Percentiles rank a stretch among this genome's conserved stretches.
phyloP scores from a whole-genome alignment of 768 basidiomycete species.

The Sporobolomyces roseus region DNA sequence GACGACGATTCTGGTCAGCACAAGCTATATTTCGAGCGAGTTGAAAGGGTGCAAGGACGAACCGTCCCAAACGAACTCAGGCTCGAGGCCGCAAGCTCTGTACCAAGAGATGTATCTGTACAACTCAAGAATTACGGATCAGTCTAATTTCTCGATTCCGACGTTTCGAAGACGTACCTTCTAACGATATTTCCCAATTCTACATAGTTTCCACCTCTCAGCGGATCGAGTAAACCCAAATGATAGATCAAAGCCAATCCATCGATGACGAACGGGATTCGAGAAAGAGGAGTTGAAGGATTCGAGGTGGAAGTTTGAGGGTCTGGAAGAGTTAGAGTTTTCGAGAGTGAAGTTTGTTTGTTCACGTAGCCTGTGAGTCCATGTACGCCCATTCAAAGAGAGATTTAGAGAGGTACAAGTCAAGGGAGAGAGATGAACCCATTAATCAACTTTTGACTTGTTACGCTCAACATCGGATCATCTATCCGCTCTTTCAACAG shows the following conservation, averaged over 20 bases:
- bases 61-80: slow-evolving; percentile 39
- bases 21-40: no score
- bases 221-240: slow-evolving; percentile 19
- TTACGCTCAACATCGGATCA: no score
- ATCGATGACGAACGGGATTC: slow-evolving; percentile 20
- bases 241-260: slow-evolving; percentile 30
- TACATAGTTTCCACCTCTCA: slow-evolving; percentile 30
- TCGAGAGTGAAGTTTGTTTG: slow-evolving; percentile 15
- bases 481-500: no score
- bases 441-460: no score
- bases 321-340: not conserved
- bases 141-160: no score
- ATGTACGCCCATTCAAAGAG: slow-evolving; percentile 28
- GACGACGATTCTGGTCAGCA: no score
- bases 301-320: not conserved
- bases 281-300: not conserved
- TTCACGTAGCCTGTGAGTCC: slow-evolving; percentile 25
- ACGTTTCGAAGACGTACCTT: not conserved
- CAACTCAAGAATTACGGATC: not conserved
- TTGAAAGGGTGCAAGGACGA: no score
- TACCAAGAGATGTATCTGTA: slow-evolving; percentile 24
- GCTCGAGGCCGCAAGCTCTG: slow-evolving; percentile 24
- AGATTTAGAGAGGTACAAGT: not conserved
- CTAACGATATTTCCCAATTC: not conserved
- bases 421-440: not conserved